Evolutionary conservation across 2,329 filamentous ascomycete species (phyloP), one percentile per base, ranked within the genome.

Genomic region (Ilyonectria robusta): DNA sequence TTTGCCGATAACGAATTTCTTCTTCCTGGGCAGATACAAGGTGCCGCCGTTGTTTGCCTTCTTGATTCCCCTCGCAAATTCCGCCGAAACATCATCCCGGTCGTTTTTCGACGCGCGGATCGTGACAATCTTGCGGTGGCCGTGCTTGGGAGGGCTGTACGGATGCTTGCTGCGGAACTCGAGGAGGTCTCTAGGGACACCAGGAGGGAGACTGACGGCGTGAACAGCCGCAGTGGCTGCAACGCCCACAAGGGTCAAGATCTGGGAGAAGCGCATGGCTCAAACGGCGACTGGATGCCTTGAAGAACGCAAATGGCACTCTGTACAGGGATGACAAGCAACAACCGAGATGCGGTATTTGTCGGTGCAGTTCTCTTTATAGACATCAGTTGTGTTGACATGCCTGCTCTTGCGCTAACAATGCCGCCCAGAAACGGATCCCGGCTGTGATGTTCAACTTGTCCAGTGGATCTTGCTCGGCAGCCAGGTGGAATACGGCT

Each of bases 41-140:
- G 87, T 85, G 17, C 89, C 89, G 51, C 89, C 89, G 40, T 88
- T 79, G 72, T 91, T 90, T 2, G 88, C 88, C 59, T 84, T 81
- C 71, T 85, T 81, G 46, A 91, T 78, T 1, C 84, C 88, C 74
- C 81, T 80, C 31, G 86, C 79, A 72, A 91, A 89, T 40, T 87
- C 86, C 8, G 81, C 81, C 1, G 88, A 86, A 48, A 90, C 80
- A 73, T 91, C 88, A 62, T 90, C 88, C 0, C 79, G 82, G 44
- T 88, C 87, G 58, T 86, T 82, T 60, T 77, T 79, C 0, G 87
- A 90, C 4, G 66, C 31, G 4, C 70, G 69, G 15, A 72, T 72
- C 6, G 42, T 71, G 9, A 72, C 55, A 7, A 64, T 60, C 26
- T 55, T 70, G 21, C 70, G 69, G 17, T 69, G 58, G 8, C 40